Percentiles rank a stretch among this genome's conserved stretches.
Conservation (phyloP, 768 basidiomycete species). For the Kwoniella sp. region DNA sequence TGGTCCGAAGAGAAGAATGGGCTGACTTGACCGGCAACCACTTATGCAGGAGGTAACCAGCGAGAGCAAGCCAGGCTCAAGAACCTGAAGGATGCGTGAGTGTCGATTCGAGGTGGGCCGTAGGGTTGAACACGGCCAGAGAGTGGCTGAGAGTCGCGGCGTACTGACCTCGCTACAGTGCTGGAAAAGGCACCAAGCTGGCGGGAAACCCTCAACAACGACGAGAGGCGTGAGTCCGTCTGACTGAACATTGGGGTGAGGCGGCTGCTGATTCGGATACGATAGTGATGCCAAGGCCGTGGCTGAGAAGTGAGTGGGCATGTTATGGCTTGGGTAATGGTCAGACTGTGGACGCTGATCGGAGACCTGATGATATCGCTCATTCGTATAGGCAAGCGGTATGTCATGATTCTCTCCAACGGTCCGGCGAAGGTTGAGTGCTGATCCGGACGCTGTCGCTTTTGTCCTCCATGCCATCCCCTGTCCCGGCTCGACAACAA, state of each 20-base stretch:
- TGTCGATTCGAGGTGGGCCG: too few relatives aligned
- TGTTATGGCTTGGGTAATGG: too few relatives aligned
- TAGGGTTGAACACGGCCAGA: too few relatives aligned
- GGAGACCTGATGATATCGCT: not conserved
- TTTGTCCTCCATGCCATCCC: too few relatives aligned
- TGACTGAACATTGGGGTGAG: not conserved
- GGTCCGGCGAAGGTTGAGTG: too few relatives aligned
- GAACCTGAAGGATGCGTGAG: conserved; percentile 11
- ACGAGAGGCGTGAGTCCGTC: conserved; percentile 25
- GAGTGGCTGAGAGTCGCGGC: too few relatives aligned
- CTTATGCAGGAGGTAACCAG: conserved; percentile 18
- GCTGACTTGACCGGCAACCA: too few relatives aligned
- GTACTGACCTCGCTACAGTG: conserved; percentile 4
- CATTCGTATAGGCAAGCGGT: conserved; percentile 7
- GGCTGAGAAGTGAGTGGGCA: conserved; percentile 17
- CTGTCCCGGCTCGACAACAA: too few relatives aligned
- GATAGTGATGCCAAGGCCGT: conserved; percentile 21
- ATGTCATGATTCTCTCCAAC: not conserved
- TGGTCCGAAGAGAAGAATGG: too few relatives aligned
- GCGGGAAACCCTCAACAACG: conserved; percentile 13
- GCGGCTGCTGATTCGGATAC: too few relatives aligned
- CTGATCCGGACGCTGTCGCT: too few relatives aligned
- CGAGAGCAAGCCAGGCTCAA: conserved; percentile 19
- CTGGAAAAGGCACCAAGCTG: conserved; percentile 16
- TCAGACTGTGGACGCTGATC: not conserved